A percentile compares a stretch with the other conserved stretches of the same genome.
Evolutionary conservation across 495 filamentous ascomycete genomes (phyloP).

Genomic region (Podospora australis): DNA sequence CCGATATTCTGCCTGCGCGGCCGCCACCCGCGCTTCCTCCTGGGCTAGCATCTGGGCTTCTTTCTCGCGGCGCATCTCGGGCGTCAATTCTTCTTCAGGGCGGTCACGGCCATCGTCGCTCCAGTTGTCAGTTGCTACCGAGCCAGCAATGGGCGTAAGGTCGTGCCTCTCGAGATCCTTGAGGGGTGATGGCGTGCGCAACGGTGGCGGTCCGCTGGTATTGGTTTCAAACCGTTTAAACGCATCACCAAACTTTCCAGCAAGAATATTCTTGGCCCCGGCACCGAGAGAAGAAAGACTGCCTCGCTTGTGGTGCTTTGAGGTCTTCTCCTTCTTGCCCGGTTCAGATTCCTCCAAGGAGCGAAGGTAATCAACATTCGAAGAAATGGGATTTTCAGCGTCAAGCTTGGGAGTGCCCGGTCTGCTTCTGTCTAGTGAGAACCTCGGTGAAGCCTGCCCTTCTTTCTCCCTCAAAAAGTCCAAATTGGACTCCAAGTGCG

Average conservation of each 20-base stretch:
- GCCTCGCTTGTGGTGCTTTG: conserved; percentile 71
- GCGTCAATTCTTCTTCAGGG: conserved; percentile 64
- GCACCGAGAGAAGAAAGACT: conserved; percentile 70
- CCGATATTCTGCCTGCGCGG: conserved; percentile 86
- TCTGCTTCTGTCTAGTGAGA: conserved; percentile 23
- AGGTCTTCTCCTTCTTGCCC: conserved; percentile 62
- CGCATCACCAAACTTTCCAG: conserved; percentile 89
- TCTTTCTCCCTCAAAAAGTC: conserved; percentile 67
- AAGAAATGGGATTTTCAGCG: conserved; percentile 58
- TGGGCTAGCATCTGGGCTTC: conserved; percentile 77
- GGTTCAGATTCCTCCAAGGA: conserved; percentile 66
- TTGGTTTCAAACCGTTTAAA: conserved; percentile 86
- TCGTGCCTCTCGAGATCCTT: conserved; percentile 46
- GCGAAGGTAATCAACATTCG: conserved; percentile 82
- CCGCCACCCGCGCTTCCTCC: conserved; percentile 89
- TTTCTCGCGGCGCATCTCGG: conserved; percentile 85
- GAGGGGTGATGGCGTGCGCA: conserved; percentile 49
- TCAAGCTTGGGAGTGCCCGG: conserved; percentile 45
- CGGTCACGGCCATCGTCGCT: conserved; percentile 59
- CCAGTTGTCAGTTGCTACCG: conserved; percentile 64
- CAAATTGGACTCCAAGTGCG: conserved; percentile 71
- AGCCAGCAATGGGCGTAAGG: conserved; percentile 67
- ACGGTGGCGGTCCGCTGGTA: conserved; percentile 36
- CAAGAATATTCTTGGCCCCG: conserved; percentile 78
- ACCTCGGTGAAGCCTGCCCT: conserved; percentile 31